A percentile compares a stretch with the other conserved stretches of the same genome.
Evolutionary conservation across 1,284 basidiomycete species (phyloP).

Genomic region (Limonomyces culmigenus): DNA sequence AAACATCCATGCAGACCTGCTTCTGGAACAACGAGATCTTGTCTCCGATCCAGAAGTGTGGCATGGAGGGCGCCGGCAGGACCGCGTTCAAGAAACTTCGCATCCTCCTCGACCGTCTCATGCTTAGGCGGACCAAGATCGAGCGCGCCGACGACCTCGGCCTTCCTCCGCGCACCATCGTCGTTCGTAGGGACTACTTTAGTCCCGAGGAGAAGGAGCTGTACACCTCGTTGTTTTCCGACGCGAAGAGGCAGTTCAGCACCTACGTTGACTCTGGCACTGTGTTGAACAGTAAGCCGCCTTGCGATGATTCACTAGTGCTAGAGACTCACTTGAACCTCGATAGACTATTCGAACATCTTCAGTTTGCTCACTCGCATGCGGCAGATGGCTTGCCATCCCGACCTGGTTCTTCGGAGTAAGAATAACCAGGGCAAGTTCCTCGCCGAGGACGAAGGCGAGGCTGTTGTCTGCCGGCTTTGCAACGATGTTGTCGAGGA

Average conservation of each 20-base stretch:
- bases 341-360: slow-evolving; percentile 84
- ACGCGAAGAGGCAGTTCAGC: slow-evolving; percentile 82
- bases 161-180: slow-evolving; percentile 86
- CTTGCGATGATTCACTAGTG: no score
- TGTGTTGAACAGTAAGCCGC: slow-evolving; percentile 68
- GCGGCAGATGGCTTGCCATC: slow-evolving; percentile 94
- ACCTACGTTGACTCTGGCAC: slow-evolving; percentile 90
- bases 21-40: slow-evolving; percentile 91
- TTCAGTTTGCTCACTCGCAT: slow-evolving; percentile 80
- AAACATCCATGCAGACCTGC: slow-evolving; percentile 35
- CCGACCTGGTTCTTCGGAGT: slow-evolving; percentile 88
- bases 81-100: slow-evolving; percentile 83
- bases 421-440: slow-evolving; percentile 58
- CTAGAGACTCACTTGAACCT: no score
- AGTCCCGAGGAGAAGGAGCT: slow-evolving; percentile 95
- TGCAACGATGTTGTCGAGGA: slow-evolving; percentile 97
- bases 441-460: slow-evolving; percentile 34
- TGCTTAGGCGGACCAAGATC: slow-evolving; percentile 84
- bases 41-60: slow-evolving; percentile 82
- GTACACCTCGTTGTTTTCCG: slow-evolving; percentile 83
- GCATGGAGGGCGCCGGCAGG: slow-evolving; percentile 58
- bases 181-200: slow-evolving; percentile 85
- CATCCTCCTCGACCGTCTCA: slow-evolving; percentile 85
- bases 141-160: slow-evolving; percentile 96
- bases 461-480: slow-evolving; percentile 79